Base-by-base conservation (phyloP, 352 stramenopile genomes). In the Peronospora belbahrii region DNA sequence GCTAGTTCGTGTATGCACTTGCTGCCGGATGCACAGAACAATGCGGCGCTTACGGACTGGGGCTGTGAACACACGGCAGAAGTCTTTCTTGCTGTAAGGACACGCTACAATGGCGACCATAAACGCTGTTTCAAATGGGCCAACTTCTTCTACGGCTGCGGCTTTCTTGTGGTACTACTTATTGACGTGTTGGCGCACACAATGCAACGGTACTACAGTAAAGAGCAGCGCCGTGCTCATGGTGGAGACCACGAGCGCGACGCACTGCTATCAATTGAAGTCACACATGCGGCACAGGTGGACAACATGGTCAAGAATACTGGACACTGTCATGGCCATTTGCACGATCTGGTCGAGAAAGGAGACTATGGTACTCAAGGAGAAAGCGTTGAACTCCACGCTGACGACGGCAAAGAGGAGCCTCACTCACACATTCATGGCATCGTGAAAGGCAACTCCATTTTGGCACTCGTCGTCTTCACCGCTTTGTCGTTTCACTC, bases 401-500 rank as follows among this genome's bases (percentile, higher is more conserved):
- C 18, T 1, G 43, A 48, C 43, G 31, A 40, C 11, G 40, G 1
- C 8, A 52, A 56, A 18, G 48, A 70, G 6, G 62, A 65, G 22
- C 46, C 42, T 10, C 76, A 86, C 46, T 68, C 71, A 11, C 74
- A 88, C 46, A 67, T 79, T 28, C 66, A 84, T 56, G 66, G 64
- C 18, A 73, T 89, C 36, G 67, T 87, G 32, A 66, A 83, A 42
- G 53, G 52, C 10, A 84, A 84, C 31, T 70, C 71, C 11, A 56
- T 80, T 19, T 44, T 89, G 22, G 75, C 77, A 19, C 65, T 87
- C n/a, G 62, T 86, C 6, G 65, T 92, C n/a, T 87, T 89, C 50
- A 52, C 73, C 9, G 80, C 80, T 24, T 58, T 92, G 24, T 92
- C 80, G 2, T 89, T 92, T 59, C 80, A 92, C 52, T 92, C 80